Evolutionary conservation across 345 rosid species (phyloP).

Genomic region (Boechera retrofracta): DNA sequence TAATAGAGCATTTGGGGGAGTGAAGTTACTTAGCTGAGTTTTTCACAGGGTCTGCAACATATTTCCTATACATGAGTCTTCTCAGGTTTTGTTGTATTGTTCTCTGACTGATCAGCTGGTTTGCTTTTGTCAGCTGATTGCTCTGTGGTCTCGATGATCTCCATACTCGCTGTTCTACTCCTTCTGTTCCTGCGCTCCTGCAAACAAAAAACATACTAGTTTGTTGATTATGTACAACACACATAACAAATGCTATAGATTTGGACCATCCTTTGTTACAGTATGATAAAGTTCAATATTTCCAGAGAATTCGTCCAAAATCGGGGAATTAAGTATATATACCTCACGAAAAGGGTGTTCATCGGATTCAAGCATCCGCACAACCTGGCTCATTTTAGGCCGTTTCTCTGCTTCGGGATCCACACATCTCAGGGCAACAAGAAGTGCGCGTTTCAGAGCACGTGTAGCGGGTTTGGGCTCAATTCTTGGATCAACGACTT

Average conservation of each 20-base stretch:
- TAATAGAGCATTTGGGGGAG: slow-evolving; percentile 19
- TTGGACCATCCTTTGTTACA: slow-evolving; percentile 18
- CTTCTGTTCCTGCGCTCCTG: slow-evolving; percentile 86
- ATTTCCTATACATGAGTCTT: slow-evolving; percentile 16
- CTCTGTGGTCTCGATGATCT: slow-evolving; percentile 65
- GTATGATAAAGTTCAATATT: neutral
- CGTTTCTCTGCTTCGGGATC: slow-evolving; percentile 89
- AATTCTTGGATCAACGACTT: slow-evolving; percentile 78
- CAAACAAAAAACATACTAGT: slow-evolving; percentile 2
- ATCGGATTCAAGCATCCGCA: slow-evolving; percentile 88
- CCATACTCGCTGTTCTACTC: slow-evolving; percentile 83
- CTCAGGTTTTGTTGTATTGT: slow-evolving; percentile 37
- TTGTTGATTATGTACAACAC: neutral
- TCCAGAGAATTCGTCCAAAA: neutral
- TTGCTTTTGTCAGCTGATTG: slow-evolving; percentile 53
- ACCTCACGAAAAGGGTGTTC: slow-evolving; percentile 91
- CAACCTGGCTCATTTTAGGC: slow-evolving; percentile 94
- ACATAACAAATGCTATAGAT: neutral
- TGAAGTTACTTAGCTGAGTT: slow-evolving; percentile 27
- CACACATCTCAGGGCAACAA: slow-evolving; percentile 87
- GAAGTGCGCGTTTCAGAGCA: slow-evolving; percentile 77
- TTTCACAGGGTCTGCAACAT: slow-evolving; percentile 6
- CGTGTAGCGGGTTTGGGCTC: slow-evolving; percentile 76
- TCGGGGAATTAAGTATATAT: neutral
- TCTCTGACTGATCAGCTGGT: slow-evolving; percentile 19